Evolutionary conservation across 1,284 basidiomycete species (phyloP), one percentile per base, ranked within the genome.

Genomic region (Cystobasidium sp.): DNA sequence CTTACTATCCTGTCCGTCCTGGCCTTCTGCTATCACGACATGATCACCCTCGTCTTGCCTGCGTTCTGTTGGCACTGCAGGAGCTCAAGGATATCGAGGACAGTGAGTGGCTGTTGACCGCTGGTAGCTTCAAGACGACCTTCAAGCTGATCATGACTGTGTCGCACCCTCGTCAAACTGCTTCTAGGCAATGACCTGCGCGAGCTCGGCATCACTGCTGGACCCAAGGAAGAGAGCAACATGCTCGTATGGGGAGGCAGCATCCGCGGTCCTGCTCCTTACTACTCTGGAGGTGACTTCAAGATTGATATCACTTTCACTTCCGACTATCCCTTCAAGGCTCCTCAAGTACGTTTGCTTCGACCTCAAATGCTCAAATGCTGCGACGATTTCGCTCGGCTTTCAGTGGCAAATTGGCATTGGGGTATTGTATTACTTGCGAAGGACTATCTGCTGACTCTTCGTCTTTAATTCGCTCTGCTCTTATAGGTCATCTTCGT

Each of bases 241-340:
- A 51, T 73, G 51, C 70, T 73, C 51, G 22, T 53, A 10, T 73
- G 70, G 70, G 53, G 37, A 14, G 70, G 51, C 20, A 47, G 39
- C 43, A 73, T 73, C 37, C 56, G 63, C 39, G 72, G 72, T 14
- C 72, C 72, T 44, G 65, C 41, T 49, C 72, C 72, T 22, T 74
- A 68, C 67, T 74, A 74, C 49, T 44, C 59, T 81, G 88, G 88
- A 70, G 94, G 94, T 64, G 91, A 86, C 1, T 96, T 93, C 83
- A 85, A 87, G 75, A 90, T 94, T 82, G 88, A 84, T 55, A 83
- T 94, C 37, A 85, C 86, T 39, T 87, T 94, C 61, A 89, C 91
- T 1, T 59, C 51, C 22, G 90, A 89, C 81, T 96, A 90, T 80
- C 94, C 94, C 0, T 97, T 96, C 88, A 94, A 95, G 82, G 88